Conservation (phyloP, 148 eudicot species). For the Nyssa sinensis region DNA sequence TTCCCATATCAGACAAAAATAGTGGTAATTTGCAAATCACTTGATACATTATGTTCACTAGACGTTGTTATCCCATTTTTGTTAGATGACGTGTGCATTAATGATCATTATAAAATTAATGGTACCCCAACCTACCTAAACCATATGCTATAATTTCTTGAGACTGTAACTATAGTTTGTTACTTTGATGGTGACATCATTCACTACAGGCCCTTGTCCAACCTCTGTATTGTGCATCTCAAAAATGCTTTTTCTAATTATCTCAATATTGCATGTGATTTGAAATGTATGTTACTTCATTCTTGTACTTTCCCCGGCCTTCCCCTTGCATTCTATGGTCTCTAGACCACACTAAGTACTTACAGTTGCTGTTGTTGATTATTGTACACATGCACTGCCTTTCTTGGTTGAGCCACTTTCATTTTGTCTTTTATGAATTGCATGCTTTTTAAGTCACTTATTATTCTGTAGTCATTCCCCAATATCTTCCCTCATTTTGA, state of each 20-base stretch:
- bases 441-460: background rate
- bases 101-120: background rate
- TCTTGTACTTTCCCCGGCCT: background rate
- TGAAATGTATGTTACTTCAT: background rate
- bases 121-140: background rate
- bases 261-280: background rate
- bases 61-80: background rate
- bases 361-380: no score
- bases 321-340: background rate
- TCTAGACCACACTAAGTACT: background rate
- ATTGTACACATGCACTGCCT: background rate
- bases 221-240: background rate
- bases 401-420: background rate
- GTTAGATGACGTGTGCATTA: background rate
- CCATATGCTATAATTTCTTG: background rate
- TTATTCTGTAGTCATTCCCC: no score
- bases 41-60: background rate
- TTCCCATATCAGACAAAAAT: slow-evolving; percentile 37
- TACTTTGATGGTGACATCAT: background rate
- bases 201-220: background rate
- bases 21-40: slow-evolving; percentile 33
- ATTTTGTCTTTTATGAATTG: background rate
- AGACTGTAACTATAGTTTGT: background rate
- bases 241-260: background rate
- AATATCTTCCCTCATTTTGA: no score